A percentile compares a stretch with the other conserved stretches of the same genome.
phyloP scores from a whole-genome alignment of 805 yeast species.

The Saccharomycopsis sp. region DNA sequence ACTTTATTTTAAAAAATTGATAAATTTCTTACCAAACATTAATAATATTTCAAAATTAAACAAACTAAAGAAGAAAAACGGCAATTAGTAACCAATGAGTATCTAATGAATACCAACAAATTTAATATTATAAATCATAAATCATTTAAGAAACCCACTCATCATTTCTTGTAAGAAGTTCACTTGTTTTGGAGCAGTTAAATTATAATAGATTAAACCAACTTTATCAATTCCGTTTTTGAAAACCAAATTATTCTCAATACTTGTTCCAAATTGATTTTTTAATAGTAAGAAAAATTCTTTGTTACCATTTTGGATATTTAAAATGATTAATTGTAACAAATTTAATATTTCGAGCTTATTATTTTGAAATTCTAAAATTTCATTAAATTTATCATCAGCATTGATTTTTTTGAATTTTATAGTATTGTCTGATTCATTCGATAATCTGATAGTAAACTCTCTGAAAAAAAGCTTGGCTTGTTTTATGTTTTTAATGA shows the following conservation, averaged over 20 bases:
- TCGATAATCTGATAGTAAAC: constrained; percentile 22
- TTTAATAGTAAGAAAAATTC: constrained; percentile 45
- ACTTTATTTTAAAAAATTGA: no score
- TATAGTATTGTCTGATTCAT: constrained; percentile 18
- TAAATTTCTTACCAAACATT: no score
- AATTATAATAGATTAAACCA: constrained; percentile 54
- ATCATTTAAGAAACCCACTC: constrained; percentile 43
- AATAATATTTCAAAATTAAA: no score
- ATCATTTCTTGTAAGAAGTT: constrained; percentile 65
- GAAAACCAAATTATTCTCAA: constrained; percentile 28
- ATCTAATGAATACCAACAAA: background rate
- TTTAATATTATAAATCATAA: background rate
- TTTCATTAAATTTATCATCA: constrained; percentile 23
- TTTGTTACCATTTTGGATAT: constrained; percentile 44
- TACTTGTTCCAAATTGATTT: constrained; percentile 36
- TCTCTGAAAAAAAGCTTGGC: constrained; percentile 27
- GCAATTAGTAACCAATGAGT: background rate
- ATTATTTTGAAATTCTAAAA: constrained; percentile 25
- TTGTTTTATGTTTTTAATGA: constrained; percentile 28
- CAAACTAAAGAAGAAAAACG: background rate
- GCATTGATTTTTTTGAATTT: constrained; percentile 22
- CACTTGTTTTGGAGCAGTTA: constrained; percentile 39
- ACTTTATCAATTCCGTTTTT: constrained; percentile 39
- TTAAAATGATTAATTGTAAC: constrained; percentile 50
- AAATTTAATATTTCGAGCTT: constrained; percentile 48